Conservation (phyloP, 1,284 basidiomycete genomes). For the Cutaneotrichosporon curvatum region DNA sequence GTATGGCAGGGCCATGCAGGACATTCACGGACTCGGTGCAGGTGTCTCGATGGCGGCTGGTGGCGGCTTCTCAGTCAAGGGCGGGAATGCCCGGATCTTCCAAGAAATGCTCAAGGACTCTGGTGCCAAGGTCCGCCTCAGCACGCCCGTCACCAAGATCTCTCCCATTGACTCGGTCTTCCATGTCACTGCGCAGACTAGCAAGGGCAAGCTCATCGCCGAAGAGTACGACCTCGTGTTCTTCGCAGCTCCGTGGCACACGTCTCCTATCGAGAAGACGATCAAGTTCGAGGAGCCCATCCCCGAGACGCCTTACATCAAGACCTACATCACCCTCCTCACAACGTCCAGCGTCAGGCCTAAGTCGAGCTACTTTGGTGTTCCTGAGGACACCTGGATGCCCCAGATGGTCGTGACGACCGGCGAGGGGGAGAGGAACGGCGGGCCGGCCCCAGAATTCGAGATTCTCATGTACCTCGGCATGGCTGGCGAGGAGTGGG, state of each 20-base stretch:
- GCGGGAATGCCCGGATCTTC: conserved; percentile 83
- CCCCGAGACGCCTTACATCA: conserved; percentile 60
- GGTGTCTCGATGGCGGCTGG: conserved; percentile 64
- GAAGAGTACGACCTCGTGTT: conserved; percentile 39
- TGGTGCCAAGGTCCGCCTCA: conserved; percentile 60
- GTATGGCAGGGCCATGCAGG: conserved; percentile 56
- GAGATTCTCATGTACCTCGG: conserved; percentile 84
- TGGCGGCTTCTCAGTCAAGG: conserved; percentile 61
- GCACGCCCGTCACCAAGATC: conserved; percentile 54
- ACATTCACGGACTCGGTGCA: conserved; percentile 75
- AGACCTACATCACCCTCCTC: conserved; percentile 80
- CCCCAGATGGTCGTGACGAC: conserved; percentile 66
- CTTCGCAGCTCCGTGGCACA: conserved; percentile 41
- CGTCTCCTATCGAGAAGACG: conserved; percentile 11
- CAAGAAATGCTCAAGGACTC: conserved; percentile 68
- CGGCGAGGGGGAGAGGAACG: neutral
- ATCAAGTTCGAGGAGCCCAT: neutral
- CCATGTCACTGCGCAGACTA: no score
- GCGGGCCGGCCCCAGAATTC: conserved; percentile 57
- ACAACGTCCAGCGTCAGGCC: conserved; percentile 63
- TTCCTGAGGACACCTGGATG: conserved; percentile 49
- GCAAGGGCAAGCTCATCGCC: neutral
- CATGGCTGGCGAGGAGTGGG: conserved; percentile 53
- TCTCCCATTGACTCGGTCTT: conserved; percentile 1
- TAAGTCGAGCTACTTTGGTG: conserved; percentile 64